phyloP scores from a whole-genome alignment of 2,329 filamentous ascomycete genomes.

The Leptographium lundbergii region DNA sequence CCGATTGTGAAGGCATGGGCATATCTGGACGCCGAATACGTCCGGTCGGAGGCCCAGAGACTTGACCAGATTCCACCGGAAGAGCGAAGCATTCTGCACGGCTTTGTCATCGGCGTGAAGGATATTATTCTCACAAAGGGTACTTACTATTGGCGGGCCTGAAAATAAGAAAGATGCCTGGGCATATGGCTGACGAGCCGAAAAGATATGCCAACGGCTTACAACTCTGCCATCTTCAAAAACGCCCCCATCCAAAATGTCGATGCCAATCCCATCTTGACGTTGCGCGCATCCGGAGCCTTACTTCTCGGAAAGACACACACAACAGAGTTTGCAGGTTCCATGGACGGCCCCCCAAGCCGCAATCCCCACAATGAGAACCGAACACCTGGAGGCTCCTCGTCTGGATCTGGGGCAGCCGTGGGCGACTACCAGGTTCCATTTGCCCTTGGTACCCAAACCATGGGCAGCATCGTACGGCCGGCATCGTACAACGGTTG shows the following conservation, averaged over 20 bases:
- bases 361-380: constrained; percentile 40
- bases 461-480: constrained; percentile 49
- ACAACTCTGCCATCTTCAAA: constrained; percentile 41
- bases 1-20: constrained; percentile 36
- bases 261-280: constrained; percentile 39
- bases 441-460: constrained; percentile 51
- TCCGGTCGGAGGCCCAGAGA: constrained; percentile 34
- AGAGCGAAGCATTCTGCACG: constrained; percentile 42
- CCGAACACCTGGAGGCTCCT: constrained; percentile 54
- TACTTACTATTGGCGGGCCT: constrained; percentile 14
- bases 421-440: constrained; percentile 53
- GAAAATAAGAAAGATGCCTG: background rate
- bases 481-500: constrained; percentile 53
- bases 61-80: constrained; percentile 35
- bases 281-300: constrained; percentile 41
- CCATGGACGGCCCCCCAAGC: constrained; percentile 37
- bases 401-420: constrained; percentile 52
- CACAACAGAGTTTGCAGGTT: constrained; percentile 53
- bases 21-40: constrained; percentile 29
- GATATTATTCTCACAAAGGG: constrained; percentile 46
- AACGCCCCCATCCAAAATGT: constrained; percentile 27
- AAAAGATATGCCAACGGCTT: constrained; percentile 42
- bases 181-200: background rate
- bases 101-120: constrained; percentile 45
- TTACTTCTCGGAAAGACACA: constrained; percentile 46